A percentile compares a stretch with the other conserved stretches of the same genome.
Conservation (phyloP, 805 yeast species). For the Grigorovia transvaalensis region DNA sequence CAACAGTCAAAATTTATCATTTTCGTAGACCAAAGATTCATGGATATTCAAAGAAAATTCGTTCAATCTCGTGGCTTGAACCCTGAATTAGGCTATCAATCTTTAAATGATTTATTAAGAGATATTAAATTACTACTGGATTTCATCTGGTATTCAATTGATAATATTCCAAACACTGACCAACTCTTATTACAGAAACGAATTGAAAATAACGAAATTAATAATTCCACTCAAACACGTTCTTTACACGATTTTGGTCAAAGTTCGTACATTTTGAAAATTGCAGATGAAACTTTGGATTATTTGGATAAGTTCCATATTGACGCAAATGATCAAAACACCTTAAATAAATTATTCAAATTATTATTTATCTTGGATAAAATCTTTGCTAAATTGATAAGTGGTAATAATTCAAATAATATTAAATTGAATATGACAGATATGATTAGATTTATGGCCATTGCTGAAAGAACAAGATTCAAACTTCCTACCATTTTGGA, state of each 20-base stretch:
- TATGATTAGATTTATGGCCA: constrained; percentile 39
- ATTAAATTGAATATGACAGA: constrained; percentile 39
- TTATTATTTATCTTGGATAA: constrained; percentile 33
- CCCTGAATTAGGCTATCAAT: constrained; percentile 23
- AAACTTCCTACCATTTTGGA: constrained; percentile 31
- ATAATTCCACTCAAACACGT: neutral
- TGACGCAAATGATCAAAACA: constrained; percentile 12
- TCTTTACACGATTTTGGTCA: constrained; percentile 42
- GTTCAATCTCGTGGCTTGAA: constrained; percentile 34
- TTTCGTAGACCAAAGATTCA: constrained; percentile 44
- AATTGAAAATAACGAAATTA: neutral
- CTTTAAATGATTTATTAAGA: constrained; percentile 28
- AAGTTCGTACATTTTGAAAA: constrained; percentile 46
- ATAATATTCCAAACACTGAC: constrained; percentile 25
- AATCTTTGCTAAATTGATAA: constrained; percentile 32
- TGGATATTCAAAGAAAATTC: constrained; percentile 46
- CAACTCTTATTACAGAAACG: constrained; percentile 5
- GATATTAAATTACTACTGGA: constrained; percentile 42
- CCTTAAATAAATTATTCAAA: constrained; percentile 31
- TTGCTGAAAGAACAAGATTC: constrained; percentile 43
- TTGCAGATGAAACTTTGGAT: constrained; percentile 60
- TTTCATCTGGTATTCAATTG: constrained; percentile 54
- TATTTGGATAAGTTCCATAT: constrained; percentile 38
- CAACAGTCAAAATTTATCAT: constrained; percentile 50
- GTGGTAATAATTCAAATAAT: constrained; percentile 28